phyloP scores from a whole-genome alignment of 2,329 filamentous ascomycete species.

The Aureobasidium sp. region DNA sequence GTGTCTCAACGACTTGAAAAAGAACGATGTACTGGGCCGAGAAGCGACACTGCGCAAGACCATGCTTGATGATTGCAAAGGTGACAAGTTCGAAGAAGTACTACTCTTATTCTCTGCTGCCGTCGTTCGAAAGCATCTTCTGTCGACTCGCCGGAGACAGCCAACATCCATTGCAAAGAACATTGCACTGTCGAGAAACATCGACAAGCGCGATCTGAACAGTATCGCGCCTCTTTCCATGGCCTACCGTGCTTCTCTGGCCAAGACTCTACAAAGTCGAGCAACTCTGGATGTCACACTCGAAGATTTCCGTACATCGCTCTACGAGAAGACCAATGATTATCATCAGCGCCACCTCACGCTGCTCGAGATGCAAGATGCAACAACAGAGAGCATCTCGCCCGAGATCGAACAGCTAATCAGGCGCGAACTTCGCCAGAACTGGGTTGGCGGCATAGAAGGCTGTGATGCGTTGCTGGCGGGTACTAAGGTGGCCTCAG shows the following conservation, averaged over 20 bases:
- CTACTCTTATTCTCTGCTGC: slow-evolving; percentile 76
- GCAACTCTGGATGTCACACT: slow-evolving; percentile 46
- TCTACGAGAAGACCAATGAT: slow-evolving; percentile 56
- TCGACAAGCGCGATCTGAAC: slow-evolving; percentile 29
- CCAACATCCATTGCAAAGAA: slow-evolving; percentile 41
- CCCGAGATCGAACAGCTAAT: slow-evolving; percentile 31
- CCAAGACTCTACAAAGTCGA: slow-evolving; percentile 23
- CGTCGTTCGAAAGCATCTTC: slow-evolving; percentile 65
- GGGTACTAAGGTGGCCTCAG: slow-evolving; percentile 52
- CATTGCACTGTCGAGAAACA: slow-evolving; percentile 39
- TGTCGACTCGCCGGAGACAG: slow-evolving; percentile 34
- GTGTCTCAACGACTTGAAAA: slow-evolving; percentile 77
- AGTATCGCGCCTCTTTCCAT: slow-evolving; percentile 60
- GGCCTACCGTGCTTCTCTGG: slow-evolving; percentile 63
- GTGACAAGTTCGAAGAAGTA: slow-evolving; percentile 82
- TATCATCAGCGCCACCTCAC: slow-evolving; percentile 41
- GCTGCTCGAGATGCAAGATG: neutral
- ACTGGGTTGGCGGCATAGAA: slow-evolving; percentile 70
- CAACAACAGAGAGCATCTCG: neutral
- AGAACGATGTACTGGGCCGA: slow-evolving; percentile 71
- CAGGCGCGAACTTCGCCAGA: slow-evolving; percentile 56
- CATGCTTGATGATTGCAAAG: slow-evolving; percentile 94
- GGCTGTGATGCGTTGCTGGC: slow-evolving; percentile 67
- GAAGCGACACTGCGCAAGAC: slow-evolving; percentile 82
- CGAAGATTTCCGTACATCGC: slow-evolving; percentile 54